These are phyloP conservation scores for Xylaria bambusicola DNA, from an alignment of 495 filamentous ascomycete species.

Conservation along the genomic window DNA sequence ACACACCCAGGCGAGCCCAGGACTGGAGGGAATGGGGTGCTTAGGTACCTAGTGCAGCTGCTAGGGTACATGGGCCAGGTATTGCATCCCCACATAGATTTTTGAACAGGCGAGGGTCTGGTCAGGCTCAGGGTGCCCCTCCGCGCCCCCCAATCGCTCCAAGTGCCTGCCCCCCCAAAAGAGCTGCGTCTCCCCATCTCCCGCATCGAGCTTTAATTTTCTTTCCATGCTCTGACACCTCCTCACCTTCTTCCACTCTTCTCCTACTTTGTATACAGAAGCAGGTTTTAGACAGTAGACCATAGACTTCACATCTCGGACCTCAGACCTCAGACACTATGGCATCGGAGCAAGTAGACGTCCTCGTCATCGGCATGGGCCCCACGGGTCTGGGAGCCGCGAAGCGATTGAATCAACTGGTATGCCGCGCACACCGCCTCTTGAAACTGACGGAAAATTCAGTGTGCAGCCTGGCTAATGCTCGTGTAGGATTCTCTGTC, in stretches of 20 bases:
- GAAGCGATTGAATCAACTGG: constrained; percentile 95
- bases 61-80: not conserved
- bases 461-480: constrained; percentile 32
- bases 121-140: too few relatives aligned
- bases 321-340: constrained; percentile 22
- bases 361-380: constrained; percentile 97
- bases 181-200: constrained; percentile 17
- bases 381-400: constrained; percentile 96
- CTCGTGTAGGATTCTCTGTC: constrained; percentile 73
- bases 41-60: too few relatives aligned
- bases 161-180: constrained; percentile 15
- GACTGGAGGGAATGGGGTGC: constrained; percentile 1
- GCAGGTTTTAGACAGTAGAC: constrained; percentile 7
- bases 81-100: constrained; percentile 13
- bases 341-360: constrained; percentile 63
- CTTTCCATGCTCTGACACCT: constrained; percentile 10
- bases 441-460: constrained; percentile 3
- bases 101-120: not conserved
- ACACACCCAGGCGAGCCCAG: not conserved
- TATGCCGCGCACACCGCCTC: constrained; percentile 50
- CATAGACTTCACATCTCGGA: constrained; percentile 19
- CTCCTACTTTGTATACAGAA: constrained; percentile 9
- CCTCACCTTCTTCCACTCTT: not conserved
- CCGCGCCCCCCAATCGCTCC: constrained; percentile 1
- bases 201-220: constrained; percentile 1